Percentiles rank a stretch among this genome's conserved stretches.
phyloP scores from a whole-genome alignment of 108 stramenopile species.

The Pseudonitzschia multiseries region DNA sequence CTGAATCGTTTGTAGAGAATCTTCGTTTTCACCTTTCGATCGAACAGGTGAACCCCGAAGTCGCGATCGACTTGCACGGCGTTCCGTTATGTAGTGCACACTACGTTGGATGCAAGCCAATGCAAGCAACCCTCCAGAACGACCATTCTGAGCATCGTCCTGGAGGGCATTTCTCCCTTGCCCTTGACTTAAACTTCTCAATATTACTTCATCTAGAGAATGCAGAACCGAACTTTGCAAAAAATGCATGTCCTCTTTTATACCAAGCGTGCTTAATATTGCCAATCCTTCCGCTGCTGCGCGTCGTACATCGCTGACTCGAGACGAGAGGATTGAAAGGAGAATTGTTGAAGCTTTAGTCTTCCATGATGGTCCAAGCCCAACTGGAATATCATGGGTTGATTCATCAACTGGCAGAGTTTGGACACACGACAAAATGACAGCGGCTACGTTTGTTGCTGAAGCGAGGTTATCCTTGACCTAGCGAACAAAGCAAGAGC shows the following conservation, averaged over 20 bases:
- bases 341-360: constrained; percentile 72
- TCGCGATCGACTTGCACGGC: constrained; percentile 26
- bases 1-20: constrained; percentile 52
- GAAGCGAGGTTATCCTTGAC: constrained; percentile 58
- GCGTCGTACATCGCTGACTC: constrained; percentile 57
- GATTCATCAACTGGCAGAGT: constrained; percentile 77
- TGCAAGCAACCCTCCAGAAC: constrained; percentile 69
- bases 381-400: constrained; percentile 66
- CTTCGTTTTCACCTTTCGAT: constrained; percentile 17
- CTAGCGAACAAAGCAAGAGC: constrained; percentile 21
- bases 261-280: constrained; percentile 72
- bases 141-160: constrained; percentile 56
- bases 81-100: constrained; percentile 28
- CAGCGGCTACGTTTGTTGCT: constrained; percentile 63
- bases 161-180: constrained; percentile 44
- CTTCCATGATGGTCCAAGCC: constrained; percentile 88
- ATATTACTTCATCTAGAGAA: constrained; percentile 79
- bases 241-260: constrained; percentile 78
- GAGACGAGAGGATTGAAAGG: constrained; percentile 63
- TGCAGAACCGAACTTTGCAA: constrained; percentile 79
- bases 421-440: constrained; percentile 71
- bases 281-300: constrained; percentile 83
- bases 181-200: constrained; percentile 42
- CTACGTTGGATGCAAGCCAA: constrained; percentile 81
- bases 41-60: constrained; percentile 20